Evolutionary conservation across 2,329 filamentous ascomycete species (phyloP).

Genomic region (Trichoderma sp.): DNA sequence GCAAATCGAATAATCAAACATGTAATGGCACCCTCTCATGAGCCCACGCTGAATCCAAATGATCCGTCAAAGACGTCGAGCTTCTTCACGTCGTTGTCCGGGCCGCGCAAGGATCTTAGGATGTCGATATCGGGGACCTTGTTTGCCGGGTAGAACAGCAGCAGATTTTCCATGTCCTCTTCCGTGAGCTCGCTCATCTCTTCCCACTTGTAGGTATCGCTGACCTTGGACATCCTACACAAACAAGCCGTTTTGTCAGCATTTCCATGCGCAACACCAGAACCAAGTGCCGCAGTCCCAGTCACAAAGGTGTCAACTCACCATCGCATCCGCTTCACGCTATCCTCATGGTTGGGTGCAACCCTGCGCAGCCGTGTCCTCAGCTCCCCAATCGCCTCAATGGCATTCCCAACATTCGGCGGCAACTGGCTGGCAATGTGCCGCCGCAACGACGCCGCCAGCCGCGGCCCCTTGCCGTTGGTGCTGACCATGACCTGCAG

Average conservation of each 20-base stretch:
- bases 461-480: constrained; percentile 90
- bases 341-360: constrained; percentile 71
- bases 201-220: constrained; percentile 81
- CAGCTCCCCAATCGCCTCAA: constrained; percentile 79
- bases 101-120: constrained; percentile 56
- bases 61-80: constrained; percentile 62
- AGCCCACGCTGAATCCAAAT: constrained; percentile 60
- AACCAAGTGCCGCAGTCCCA: not conserved
- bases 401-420: constrained; percentile 78
- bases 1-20: not conserved
- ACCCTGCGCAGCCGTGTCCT: constrained; percentile 76
- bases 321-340: constrained; percentile 90
- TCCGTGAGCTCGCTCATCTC: constrained; percentile 82
- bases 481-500: constrained; percentile 99
- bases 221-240: constrained; percentile 84
- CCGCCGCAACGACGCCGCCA: constrained; percentile 83
- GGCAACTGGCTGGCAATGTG: constrained; percentile 79
- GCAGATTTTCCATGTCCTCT: constrained; percentile 79
- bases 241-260: not conserved
- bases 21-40: constrained; percentile 31
- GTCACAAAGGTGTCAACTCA: constrained; percentile 42
- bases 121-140: constrained; percentile 59
- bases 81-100: constrained; percentile 47
- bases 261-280: not conserved
- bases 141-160: constrained; percentile 68